Evolutionary conservation across 2,329 filamentous ascomycete genomes (phyloP).

Genomic region (Emydomyces testavorans): DNA sequence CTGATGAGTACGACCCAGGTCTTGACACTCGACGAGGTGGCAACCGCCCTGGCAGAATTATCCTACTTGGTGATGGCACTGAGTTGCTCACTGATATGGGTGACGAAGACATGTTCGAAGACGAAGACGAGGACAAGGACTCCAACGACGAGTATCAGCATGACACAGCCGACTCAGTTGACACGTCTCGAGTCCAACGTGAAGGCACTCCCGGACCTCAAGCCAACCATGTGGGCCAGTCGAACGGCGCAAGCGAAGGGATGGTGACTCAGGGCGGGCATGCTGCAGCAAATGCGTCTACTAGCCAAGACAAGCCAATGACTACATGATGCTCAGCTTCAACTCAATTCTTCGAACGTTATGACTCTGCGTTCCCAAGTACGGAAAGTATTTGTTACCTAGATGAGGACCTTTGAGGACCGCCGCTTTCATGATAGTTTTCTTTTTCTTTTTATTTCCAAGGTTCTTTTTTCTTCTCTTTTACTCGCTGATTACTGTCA

Average conservation of each 20-base stretch:
- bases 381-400: not conserved
- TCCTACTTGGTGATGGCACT: constrained; percentile 88
- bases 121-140: constrained; percentile 56
- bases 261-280: constrained; percentile 12
- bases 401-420: no score
- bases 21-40: constrained; percentile 46
- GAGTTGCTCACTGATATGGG: constrained; percentile 81
- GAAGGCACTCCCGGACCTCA: constrained; percentile 44
- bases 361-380: not conserved
- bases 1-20: constrained; percentile 44
- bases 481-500: not conserved
- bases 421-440: not conserved
- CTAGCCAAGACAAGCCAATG: constrained; percentile 17
- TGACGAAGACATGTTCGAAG: constrained; percentile 89
- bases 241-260: constrained; percentile 18
- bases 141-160: constrained; percentile 47
- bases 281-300: constrained; percentile 13
- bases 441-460: constrained; percentile 13
- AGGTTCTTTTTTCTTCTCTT: constrained; percentile 10
- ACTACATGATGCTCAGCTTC: constrained; percentile 20
- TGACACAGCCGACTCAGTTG: constrained; percentile 19
- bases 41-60: constrained; percentile 69
- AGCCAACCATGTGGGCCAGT: constrained; percentile 22
- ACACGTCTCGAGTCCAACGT: constrained; percentile 30
- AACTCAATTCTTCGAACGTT: not conserved